Evolutionary conservation across 108 stramenopile genomes (phyloP).

Genomic region (Schizochytrium sp.): DNA sequence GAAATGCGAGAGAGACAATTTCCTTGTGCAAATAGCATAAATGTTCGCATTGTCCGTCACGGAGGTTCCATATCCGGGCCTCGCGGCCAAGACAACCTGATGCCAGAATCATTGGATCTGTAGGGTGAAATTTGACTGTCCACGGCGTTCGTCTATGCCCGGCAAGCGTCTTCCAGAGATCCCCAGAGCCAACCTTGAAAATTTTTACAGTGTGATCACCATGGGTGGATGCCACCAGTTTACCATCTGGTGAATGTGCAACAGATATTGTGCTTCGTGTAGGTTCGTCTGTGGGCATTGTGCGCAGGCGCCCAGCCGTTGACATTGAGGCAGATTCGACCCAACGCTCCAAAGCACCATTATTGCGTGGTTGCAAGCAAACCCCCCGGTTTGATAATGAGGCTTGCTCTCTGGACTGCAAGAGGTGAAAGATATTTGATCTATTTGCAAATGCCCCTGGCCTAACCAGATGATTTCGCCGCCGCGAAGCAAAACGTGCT

Average conservation of each 20-base stretch:
- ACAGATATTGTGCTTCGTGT: slow-evolving; percentile 66
- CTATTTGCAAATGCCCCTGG: background rate
- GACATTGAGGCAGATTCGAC: background rate
- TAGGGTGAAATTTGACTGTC: slow-evolving; percentile 95
- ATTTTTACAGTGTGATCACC: slow-evolving; percentile 99
- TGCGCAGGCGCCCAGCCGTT: background rate
- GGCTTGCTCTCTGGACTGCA: background rate
- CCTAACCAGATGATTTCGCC: background rate
- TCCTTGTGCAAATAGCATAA: slow-evolving; percentile 77
- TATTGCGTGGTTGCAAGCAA: background rate
- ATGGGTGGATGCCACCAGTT: slow-evolving; percentile 90
- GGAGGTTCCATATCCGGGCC: slow-evolving; percentile 91
- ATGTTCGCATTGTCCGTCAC: slow-evolving; percentile 57
- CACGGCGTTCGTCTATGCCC: slow-evolving; percentile 98
- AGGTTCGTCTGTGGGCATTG: background rate
- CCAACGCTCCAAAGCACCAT: slow-evolving; percentile 19
- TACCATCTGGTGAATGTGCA: slow-evolving; percentile 61
- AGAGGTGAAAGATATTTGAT: background rate
- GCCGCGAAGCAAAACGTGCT: background rate
- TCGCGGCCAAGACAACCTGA: slow-evolving; percentile 93
- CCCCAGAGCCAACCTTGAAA: slow-evolving; percentile 74
- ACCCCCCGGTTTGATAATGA: background rate
- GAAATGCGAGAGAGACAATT: slow-evolving; percentile 93
- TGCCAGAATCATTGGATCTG: slow-evolving; percentile 82
- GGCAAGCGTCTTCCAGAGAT: slow-evolving; percentile 78